Evolutionary conservation across 1,139 yeast genomes (phyloP).

Genomic region (Taphrina communis): DNA sequence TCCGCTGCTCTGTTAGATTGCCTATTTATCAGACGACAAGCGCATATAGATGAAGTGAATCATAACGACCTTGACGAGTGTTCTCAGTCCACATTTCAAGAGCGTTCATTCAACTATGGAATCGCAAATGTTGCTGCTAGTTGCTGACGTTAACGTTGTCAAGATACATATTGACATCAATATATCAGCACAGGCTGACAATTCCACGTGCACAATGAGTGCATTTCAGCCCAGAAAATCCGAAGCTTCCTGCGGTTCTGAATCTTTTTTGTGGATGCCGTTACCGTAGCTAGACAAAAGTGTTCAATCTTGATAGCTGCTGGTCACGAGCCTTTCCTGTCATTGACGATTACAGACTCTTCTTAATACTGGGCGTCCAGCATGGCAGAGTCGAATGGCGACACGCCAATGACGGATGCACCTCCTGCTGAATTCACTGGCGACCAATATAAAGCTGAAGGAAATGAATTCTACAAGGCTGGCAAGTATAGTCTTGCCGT

Average conservation of each 20-base stretch:
- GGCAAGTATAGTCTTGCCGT: conserved; percentile 53
- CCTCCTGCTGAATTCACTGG: conserved; percentile 45
- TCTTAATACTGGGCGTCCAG: background rate
- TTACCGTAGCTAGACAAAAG: background rate
- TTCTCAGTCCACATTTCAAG: no score
- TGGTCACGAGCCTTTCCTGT: no score
- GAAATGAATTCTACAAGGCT: conserved; percentile 53
- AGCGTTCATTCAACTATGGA: no score
- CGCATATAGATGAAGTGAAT: no score
- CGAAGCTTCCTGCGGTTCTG: background rate
- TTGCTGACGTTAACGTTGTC: no score
- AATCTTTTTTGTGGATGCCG: background rate
- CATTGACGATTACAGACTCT: no score
- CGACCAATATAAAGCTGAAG: conserved; percentile 51
- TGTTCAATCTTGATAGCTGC: no score
- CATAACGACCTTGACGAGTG: no score
- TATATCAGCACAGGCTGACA: background rate
- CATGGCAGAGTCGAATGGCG: conserved; percentile 26
- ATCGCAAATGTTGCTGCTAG: no score
- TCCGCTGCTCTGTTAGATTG: background rate
- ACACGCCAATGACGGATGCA: conserved; percentile 26
- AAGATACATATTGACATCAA: no score
- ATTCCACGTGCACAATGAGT: background rate
- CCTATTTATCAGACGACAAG: background rate
- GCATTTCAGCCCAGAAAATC: background rate